Evolutionary conservation across 176 grass and related monocot genomes (phyloP), one percentile per base, ranked within the genome.

Genomic region (Elaeis guineensis): DNA sequence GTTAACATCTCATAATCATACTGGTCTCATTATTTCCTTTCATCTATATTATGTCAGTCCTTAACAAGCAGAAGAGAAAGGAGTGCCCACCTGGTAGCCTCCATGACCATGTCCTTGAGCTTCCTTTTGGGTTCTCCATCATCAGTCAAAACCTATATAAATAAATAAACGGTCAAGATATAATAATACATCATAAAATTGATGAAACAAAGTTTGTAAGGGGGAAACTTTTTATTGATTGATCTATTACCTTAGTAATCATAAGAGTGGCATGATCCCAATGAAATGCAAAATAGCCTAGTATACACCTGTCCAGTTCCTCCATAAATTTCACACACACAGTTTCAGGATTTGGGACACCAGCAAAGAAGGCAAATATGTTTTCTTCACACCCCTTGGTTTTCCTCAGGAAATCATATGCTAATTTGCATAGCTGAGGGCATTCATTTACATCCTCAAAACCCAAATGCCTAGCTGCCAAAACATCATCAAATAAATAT

Each of bases 211-310:
- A 9, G 14, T 44, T 44, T 14, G 11, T 2, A 44, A 11, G 7
- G 35, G 35, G 7, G 8, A 2, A 12, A 12, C 9, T 12, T 12
- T 44, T 44, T 44, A 7, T 44, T 44, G 35, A 44, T 64, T 17
- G 18, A 29, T 20, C 19, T 62, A 23, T 64, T 73, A 95, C 87
- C 87, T 89, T 79, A 14, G 76, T 86, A 62, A 98, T 77, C 30
- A 92, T 70, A 16, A 77, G 55, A 56, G 84, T 78, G 7, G 93
- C 78, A n/a, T 71, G 83, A 29, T 57, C 76, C 93, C 93, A 98
- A 48, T 98, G 93, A 79, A 92, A 98, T 25, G 87, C 86, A 70
- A 98, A 98, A 70, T 98, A 98, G 16, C 84, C 63, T 4, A 98
- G 79, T 23, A 98, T 92, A 74, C 93, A 92, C 57, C 72, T 92